Base-by-base conservation (phyloP, 208 protist species). In the Trypanosoma rangeli region DNA sequence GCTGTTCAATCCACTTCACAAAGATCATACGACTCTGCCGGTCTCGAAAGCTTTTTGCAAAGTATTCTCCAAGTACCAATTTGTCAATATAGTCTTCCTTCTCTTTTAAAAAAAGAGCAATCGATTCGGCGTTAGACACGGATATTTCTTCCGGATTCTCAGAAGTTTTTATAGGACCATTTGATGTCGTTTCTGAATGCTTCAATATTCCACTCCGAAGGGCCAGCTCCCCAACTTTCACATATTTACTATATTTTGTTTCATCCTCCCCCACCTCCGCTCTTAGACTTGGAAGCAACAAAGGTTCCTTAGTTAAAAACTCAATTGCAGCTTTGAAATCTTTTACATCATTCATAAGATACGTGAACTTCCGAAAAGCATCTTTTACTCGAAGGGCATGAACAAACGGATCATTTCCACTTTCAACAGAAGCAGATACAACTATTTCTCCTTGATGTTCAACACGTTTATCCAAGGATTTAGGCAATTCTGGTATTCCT, bases 61-160 rank as follows among this genome's bases (percentile, higher is more conserved):
- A 96, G 80, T 86, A 96, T 26, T 93, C 85, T 31, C 90, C 90
- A 39, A 96, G 68, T 13, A 86, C 81, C 28, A 89, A 73, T 62
- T 88, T 91, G 68, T 94, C 84, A 8, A 96, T 42, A 71, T 82
- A 92, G 55, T 90, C 87, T 60, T 93, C 88, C 57, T 87, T 80
- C 18, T 70, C 70, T 52, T 81, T 75, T 49, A 93, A 73, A 74
- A 92, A 92, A 3, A 58, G 28, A n/a, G 86, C 86, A 33, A 86
- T 72, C 18, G 69, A 63, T 8, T 42, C 33, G 15, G 79, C 83
- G 8, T 53, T 70, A 24, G 13, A 37, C 3, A 56, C 42, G 20
- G 64, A 28, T 46, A 56, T 26, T 24, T 63, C n/a, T 24, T 35
- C 56, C 5, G 7, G 2, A 64, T 16, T 26, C 12, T 55, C 44